Base-by-base conservation (phyloP, 2,329 filamentous ascomycete genomes). In the Botrytis elliptica region DNA sequence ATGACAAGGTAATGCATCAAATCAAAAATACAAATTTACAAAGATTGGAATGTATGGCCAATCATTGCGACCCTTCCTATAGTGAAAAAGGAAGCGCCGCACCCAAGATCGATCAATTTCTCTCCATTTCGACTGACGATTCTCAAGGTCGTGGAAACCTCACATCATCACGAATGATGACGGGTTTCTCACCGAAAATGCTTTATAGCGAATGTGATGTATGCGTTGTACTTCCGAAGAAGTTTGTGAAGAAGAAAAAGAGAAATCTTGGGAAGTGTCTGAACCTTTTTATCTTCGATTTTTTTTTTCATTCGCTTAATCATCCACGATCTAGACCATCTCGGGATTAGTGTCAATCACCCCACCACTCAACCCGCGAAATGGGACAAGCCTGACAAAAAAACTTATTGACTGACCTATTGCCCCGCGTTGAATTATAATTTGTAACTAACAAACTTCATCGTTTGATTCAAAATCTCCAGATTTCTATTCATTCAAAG, bases 151-250 rank as follows among this genome's bases (percentile, higher is more conserved):
- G 69, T 75, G 74, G 74, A 75, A 69, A 71, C 63, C 72, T 72
- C 73, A 70, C 74, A 75, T 73, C 72, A 67, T 52, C 71, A 74
- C 63, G 40, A 70, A 64, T 68, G 67, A 57, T n/a, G 49, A 75
- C 74, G 74, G 74, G 74, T 71, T 75, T 74, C 74, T 75, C 74
- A 75, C 74, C 63, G 59, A 64, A 75, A 75, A 73, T 73, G 74
- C 74, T 75, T 75, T 75, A 74, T 74, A 73, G 74, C 59, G 74
- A 73, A 75, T 64, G 71, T 75, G 70, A 69, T 73, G n/a, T 71
- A 70, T 70, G 74, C 74, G 74, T 75, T 75, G 74, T 65, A 62
- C 62, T 74, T 74, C 73, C 70, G 60, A 64, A 62, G 70, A 74
- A 72, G 55, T 72, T 72, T 74, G 70, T 74, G 70, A 67, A 74